Evolutionary conservation across 208 protist species (phyloP), one percentile per base, ranked within the genome.

Genomic region (Leishmania amazonensis): DNA sequence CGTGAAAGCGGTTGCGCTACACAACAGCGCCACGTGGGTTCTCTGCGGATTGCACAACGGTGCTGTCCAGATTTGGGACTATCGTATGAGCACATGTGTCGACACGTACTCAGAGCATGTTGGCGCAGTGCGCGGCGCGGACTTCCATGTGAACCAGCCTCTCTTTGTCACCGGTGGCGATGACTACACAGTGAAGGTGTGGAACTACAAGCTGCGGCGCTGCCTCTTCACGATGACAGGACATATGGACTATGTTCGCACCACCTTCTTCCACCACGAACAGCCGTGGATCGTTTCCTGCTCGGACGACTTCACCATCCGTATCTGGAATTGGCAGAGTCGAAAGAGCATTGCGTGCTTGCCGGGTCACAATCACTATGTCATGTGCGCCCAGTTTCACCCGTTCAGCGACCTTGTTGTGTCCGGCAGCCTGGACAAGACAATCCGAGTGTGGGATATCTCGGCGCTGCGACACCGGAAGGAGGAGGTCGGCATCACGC

Each of bases 381-480:
- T 99, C 31, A 99, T 99, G 99, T 99, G 95, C 83, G 99, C 99
- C 24, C 83, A 90, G 58, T 99, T 99, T 84, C 98, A 99, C 90
- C 98, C 98, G 21, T 91, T 83, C 68, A 93, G 96, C 31, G 97
- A 99, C 81, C 88, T 99, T 11, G 86, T 99, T 17, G 96, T 99
- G 11, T 99, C 98, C 0, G 99, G 98, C 24, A 99, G 99, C 72
- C 94, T 99, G 19, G 99, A 99, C 92, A 95, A 99, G 86, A 99
- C 99, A 31, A 96, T 99, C 57, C 95, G 99, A 21, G 94, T 99
- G n/a, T 99, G 99, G 99, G 99, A 99, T 88, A 98, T 99, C 76
- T 98, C 98, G 19, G 89, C 91, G 13, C 85, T 99, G 35, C 86
- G 91, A 60, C 80, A 91, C 64, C 91, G 91, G 51, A 90, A 87